Evolutionary conservation across 495 filamentous ascomycete species (phyloP).

Genomic region (Podospora sp.): DNA sequence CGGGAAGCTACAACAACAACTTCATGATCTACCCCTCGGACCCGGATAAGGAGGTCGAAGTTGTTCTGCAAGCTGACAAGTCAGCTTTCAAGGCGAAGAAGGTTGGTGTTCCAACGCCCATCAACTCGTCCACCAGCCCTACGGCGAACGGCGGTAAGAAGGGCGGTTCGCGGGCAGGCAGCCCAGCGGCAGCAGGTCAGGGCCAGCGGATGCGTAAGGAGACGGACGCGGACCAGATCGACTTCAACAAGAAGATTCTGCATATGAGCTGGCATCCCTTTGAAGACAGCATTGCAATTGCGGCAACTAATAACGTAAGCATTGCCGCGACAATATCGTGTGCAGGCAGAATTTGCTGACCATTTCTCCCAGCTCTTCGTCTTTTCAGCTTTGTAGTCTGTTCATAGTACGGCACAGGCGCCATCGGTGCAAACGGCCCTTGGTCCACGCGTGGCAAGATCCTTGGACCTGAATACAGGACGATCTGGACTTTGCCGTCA

Average conservation of each 20-base stretch:
- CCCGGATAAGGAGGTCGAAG: conserved; percentile 92
- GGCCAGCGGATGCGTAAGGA: conserved; percentile 97
- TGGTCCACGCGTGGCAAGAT: neutral
- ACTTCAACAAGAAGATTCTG: conserved; percentile 99
- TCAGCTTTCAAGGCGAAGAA: conserved; percentile 99
- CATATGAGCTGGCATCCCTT: conserved; percentile 99
- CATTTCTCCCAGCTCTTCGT: conserved; percentile 76
- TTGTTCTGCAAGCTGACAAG: conserved; percentile 97
- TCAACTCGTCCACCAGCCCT: conserved; percentile 75
- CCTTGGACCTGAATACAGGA: neutral
- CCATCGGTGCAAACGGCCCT: neutral
- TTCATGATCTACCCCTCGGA: conserved; percentile 99
- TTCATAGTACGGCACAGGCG: neutral
- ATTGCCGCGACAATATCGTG: neutral
- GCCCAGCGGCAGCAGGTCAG: conserved; percentile 80
- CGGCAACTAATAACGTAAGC: conserved; percentile 98
- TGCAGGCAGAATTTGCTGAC: conserved; percentile 27
- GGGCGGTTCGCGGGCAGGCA: conserved; percentile 80
- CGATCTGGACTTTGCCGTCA: neutral
- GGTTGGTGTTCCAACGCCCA: conserved; percentile 95
- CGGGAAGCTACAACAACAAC: conserved; percentile 99
- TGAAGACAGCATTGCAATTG: conserved; percentile 99
- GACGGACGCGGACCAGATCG: conserved; percentile 98
- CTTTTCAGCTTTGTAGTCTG: conserved; percentile 85
- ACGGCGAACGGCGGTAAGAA: conserved; percentile 78